A percentile compares a stretch with the other conserved stretches of the same genome.
Evolutionary conservation across 2,329 filamentous ascomycete species (phyloP).

Genomic region (Sarocladiaceae sp.): DNA sequence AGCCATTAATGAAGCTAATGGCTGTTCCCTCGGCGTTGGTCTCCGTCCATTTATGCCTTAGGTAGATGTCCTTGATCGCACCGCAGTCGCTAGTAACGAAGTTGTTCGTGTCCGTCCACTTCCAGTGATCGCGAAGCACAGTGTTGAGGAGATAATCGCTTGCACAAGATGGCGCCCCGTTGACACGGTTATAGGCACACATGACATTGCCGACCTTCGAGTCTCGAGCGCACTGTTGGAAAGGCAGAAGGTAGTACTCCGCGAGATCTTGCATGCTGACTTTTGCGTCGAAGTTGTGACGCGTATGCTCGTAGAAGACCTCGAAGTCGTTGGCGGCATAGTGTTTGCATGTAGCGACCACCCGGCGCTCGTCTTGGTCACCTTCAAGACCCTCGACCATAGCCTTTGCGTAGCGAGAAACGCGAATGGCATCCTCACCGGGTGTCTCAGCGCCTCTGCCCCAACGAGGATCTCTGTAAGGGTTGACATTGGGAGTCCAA

Average conservation of each 20-base stretch:
- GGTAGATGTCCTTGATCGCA: slow-evolving; percentile 54
- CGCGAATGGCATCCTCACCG: slow-evolving; percentile 47
- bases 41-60: slow-evolving; percentile 31
- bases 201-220: slow-evolving; percentile 52
- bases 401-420: slow-evolving; percentile 45
- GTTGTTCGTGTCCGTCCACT: slow-evolving; percentile 56
- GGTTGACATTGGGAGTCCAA: slow-evolving; percentile 65
- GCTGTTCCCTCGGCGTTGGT: slow-evolving; percentile 28
- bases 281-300: slow-evolving; percentile 50
- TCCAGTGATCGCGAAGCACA: slow-evolving; percentile 63
- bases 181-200: slow-evolving; percentile 59
- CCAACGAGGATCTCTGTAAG: slow-evolving; percentile 58
- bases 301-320: slow-evolving; percentile 25
- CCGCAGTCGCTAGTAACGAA: slow-evolving; percentile 64
- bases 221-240: slow-evolving; percentile 57
- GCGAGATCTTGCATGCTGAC: slow-evolving; percentile 57
- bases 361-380: slow-evolving; percentile 20
- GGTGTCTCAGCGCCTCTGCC: slow-evolving; percentile 56
- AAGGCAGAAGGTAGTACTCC: slow-evolving; percentile 64
- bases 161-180: slow-evolving; percentile 62
- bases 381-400: slow-evolving; percentile 49
- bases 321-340: slow-evolving; percentile 54
- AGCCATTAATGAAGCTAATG: slow-evolving; percentile 21
- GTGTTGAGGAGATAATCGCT: slow-evolving; percentile 58
- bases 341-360: slow-evolving; percentile 55